Conservation (phyloP, 108 stramenopile species). For the Nannochloropsis granulata region DNA sequence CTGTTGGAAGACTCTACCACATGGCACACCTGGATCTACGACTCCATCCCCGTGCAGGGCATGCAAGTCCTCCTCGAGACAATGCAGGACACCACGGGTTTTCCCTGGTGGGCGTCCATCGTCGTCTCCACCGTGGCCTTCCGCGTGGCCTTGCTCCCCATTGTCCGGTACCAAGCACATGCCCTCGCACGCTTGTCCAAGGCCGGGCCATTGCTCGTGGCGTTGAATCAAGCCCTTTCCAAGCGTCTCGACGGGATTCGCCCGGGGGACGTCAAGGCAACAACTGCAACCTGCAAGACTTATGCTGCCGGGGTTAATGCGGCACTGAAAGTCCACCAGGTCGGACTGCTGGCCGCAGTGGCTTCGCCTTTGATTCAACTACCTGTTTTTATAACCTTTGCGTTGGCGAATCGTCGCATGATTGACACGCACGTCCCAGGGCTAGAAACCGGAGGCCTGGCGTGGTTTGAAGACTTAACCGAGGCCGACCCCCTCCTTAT, state of each 20-base stretch:
- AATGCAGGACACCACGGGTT: background rate
- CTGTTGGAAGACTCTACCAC: background rate
- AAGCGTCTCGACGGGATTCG: background rate
- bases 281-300: background rate
- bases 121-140: background rate
- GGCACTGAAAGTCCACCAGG: background rate
- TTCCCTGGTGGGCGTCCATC: background rate
- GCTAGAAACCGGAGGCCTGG: background rate
- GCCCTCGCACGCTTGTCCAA: background rate
- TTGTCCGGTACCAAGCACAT: background rate
- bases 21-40: background rate
- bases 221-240: background rate
- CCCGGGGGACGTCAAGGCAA: background rate
- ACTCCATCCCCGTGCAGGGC: background rate
- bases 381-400: background rate
- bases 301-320: background rate
- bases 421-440: background rate
- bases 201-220: background rate
- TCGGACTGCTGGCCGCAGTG: background rate
- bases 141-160: background rate
- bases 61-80: background rate
- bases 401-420: background rate
- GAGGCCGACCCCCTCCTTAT: background rate
- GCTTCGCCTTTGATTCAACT: background rate
- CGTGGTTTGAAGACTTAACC: background rate